Evolutionary conservation across 2,329 filamentous ascomycete species (phyloP).

Genomic region (Setomelanomma holmii): DNA sequence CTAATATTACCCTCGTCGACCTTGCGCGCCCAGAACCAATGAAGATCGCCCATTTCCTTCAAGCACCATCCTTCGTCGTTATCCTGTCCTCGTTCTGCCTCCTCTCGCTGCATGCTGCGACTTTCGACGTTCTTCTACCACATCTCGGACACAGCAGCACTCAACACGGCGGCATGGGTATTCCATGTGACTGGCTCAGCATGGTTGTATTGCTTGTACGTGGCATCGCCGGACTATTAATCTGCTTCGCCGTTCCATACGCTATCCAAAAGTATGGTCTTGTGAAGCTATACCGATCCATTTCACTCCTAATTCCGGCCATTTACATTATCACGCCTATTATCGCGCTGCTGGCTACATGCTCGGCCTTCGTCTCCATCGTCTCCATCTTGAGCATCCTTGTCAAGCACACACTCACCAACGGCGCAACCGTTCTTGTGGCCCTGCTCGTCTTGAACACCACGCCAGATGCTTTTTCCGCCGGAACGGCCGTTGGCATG

Average conservation of each 20-base stretch:
- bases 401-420: constrained; percentile 52
- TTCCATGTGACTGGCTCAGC: constrained; percentile 55
- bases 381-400: constrained; percentile 52
- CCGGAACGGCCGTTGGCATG: constrained; percentile 57
- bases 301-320: constrained; percentile 49
- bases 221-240: constrained; percentile 48
- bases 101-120: constrained; percentile 63
- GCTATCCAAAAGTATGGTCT: constrained; percentile 50
- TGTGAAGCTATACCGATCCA: constrained; percentile 52
- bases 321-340: constrained; percentile 52
- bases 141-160: constrained; percentile 56
- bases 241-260: constrained; percentile 48
- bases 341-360: constrained; percentile 46
- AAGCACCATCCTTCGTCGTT: constrained; percentile 55
- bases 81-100: constrained; percentile 59
- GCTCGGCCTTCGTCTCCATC: constrained; percentile 43
- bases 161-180: constrained; percentile 54
- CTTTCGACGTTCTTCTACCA: constrained; percentile 58
- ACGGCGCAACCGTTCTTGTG: constrained; percentile 52
- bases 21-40: constrained; percentile 52
- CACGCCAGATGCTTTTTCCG: constrained; percentile 55
- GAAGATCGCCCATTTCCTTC: constrained; percentile 54
- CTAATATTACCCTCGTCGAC: constrained; percentile 42
- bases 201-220: constrained; percentile 52
- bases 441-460: constrained; percentile 57